Conservation (phyloP, 2,329 filamentous ascomycete genomes). For the Stagonosporopsis vannaccii region DNA sequence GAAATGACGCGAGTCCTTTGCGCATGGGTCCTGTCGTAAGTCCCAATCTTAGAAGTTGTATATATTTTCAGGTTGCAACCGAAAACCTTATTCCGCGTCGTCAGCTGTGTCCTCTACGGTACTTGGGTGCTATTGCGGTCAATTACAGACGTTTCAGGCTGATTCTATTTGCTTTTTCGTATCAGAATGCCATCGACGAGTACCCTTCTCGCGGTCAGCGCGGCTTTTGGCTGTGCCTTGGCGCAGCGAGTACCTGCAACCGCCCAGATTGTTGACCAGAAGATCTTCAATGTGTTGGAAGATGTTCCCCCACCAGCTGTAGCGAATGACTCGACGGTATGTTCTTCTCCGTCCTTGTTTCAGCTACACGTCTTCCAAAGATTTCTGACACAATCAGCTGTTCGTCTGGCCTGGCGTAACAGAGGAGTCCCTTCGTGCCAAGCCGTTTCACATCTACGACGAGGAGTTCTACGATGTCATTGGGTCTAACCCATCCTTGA, state of each 20-base stretch:
- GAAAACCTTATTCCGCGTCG: constrained; percentile 1
- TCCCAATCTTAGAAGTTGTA: constrained; percentile 14
- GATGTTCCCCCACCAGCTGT: constrained; percentile 28
- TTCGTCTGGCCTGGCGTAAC: constrained; percentile 34
- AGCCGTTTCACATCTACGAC: constrained; percentile 38
- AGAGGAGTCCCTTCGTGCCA: constrained; percentile 27
- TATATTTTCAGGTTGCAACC: constrained; percentile 11
- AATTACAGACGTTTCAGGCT: constrained; percentile 8
- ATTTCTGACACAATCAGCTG: constrained; percentile 19
- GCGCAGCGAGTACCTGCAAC: constrained; percentile 28
- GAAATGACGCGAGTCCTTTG: constrained; percentile 11
- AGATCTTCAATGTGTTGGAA: constrained; percentile 30
- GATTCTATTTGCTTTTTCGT: constrained; percentile 2
- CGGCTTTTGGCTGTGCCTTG: constrained; percentile 20
- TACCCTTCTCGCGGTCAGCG: constrained; percentile 16
- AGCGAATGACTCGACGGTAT: constrained; percentile 30
- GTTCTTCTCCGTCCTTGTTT: neutral
- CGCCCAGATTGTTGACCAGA: constrained; percentile 34
- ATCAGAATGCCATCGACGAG: constrained; percentile 20
- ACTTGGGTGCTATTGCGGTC: neutral
- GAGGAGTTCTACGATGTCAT: constrained; percentile 37
- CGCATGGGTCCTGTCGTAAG: constrained; percentile 1
- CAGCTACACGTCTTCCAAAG: neutral
- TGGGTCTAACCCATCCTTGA: constrained; percentile 31
- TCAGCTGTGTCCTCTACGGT: neutral